Evolutionary conservation across 139 green algal species (phyloP).

Genomic region (Mychonastes homosphaera): DNA sequence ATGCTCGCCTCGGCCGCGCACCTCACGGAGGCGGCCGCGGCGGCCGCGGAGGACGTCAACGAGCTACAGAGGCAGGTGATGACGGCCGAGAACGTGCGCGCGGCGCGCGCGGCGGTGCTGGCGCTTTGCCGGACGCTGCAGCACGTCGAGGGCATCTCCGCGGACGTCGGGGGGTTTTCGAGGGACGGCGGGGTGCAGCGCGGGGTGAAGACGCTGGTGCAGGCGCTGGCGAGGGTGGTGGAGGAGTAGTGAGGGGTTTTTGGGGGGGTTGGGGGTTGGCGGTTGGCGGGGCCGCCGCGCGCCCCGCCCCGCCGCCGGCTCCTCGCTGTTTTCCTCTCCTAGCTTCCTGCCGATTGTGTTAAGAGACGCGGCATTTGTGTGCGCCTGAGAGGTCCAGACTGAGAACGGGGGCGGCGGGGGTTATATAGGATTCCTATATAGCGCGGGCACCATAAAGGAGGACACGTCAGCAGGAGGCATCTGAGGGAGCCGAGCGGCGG

Average conservation of each 20-base stretch:
- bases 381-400: neutral
- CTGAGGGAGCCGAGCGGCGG: too few relatives aligned
- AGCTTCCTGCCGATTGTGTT: too few relatives aligned
- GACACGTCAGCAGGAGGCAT: too few relatives aligned
- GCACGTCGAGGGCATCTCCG: constrained; percentile 60
- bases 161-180: constrained; percentile 58
- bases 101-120: constrained; percentile 60
- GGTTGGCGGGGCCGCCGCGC: neutral
- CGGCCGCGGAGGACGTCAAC: constrained; percentile 72
- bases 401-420: neutral
- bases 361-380: too few relatives aligned
- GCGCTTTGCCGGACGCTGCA: constrained; percentile 62
- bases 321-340: neutral
- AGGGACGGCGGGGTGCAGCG: constrained; percentile 61
- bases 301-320: too few relatives aligned
- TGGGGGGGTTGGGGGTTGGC: neutral
- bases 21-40: constrained; percentile 66
- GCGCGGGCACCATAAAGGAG: too few relatives aligned
- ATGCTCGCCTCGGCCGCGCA: constrained; percentile 70
- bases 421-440: neutral
- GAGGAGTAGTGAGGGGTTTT: constrained; percentile 44
- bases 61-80: constrained; percentile 72
- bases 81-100: constrained; percentile 82
- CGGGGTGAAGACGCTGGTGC: constrained; percentile 78
- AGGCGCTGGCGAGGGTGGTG: constrained; percentile 68